phyloP scores from a whole-genome alignment of 768 basidiomycete species.

The Kwoniella bestiolae region DNA sequence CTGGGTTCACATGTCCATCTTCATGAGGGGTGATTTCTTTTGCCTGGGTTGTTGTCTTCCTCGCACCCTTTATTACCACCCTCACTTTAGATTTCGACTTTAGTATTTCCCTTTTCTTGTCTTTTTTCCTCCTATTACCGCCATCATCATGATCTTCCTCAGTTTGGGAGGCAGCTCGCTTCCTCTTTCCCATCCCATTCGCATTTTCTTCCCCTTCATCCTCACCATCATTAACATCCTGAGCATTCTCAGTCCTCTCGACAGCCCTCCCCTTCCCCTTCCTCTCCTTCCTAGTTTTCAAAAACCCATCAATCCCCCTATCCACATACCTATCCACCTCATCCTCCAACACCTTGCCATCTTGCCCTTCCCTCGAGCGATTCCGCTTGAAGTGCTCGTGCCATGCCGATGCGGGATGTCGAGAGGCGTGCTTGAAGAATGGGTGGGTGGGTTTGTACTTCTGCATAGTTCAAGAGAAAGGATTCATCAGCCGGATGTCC shows the following conservation, averaged over 20 bases:
- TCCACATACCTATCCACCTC: slow-evolving; percentile 20
- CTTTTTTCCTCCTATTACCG: too few relatives aligned
- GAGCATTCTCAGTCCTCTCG: neutral
- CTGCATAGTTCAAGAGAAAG: slow-evolving; percentile 1
- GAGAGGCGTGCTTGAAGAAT: slow-evolving; percentile 1
- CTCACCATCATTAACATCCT: neutral
- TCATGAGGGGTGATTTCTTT: too few relatives aligned
- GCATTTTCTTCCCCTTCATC: neutral
- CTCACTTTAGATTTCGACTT: too few relatives aligned
- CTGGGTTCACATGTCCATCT: too few relatives aligned
- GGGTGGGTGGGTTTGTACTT: neutral
- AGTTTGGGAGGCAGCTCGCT: too few relatives aligned
- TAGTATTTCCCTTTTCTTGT: too few relatives aligned
- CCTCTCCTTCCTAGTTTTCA: slow-evolving; percentile 15
- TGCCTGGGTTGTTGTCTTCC: too few relatives aligned
- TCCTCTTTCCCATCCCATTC: too few relatives aligned
- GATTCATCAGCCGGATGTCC: too few relatives aligned
- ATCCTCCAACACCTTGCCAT: slow-evolving; percentile 23
- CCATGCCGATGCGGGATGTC: slow-evolving; percentile 27
- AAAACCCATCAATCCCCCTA: slow-evolving; percentile 1
- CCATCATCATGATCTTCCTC: too few relatives aligned
- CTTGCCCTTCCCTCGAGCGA: slow-evolving; percentile 8
- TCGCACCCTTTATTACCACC: too few relatives aligned
- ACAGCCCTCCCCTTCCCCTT: neutral
- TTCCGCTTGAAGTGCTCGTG: slow-evolving; percentile 26